Conservation (phyloP, 768 basidiomycete species). For the Trametes cinnabarina region DNA sequence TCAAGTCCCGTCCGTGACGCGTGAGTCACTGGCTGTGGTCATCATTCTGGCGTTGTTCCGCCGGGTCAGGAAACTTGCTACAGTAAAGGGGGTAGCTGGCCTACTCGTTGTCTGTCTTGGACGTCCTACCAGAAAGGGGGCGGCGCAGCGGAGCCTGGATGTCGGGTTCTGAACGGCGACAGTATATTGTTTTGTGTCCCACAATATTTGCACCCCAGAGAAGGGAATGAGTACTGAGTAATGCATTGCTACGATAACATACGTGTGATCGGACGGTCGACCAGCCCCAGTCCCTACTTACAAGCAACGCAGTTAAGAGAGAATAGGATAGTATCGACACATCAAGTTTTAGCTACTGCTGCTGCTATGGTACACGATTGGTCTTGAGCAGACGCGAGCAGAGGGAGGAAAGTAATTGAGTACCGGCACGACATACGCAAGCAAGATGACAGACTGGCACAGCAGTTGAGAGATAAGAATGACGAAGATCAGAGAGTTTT, state of each 20-base stretch:
- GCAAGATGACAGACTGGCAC: constrained; percentile 16
- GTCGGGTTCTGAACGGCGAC: too few relatives aligned
- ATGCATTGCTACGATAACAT: constrained; percentile 17
- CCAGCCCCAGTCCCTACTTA: constrained; percentile 19
- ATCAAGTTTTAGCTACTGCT: constrained; percentile 21
- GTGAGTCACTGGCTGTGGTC: too few relatives aligned
- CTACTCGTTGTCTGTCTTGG: too few relatives aligned
- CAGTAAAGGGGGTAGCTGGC: too few relatives aligned
- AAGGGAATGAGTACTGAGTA: too few relatives aligned
- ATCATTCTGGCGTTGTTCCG: too few relatives aligned
- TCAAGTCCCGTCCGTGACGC: too few relatives aligned
- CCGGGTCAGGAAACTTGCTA: too few relatives aligned
- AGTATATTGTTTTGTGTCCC: too few relatives aligned
- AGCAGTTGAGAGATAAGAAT: constrained; percentile 16
- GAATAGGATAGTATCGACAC: constrained; percentile 22
- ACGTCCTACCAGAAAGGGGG: too few relatives aligned
- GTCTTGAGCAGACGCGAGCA: constrained; percentile 13
- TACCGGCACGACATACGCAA: constrained; percentile 1
- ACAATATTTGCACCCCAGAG: too few relatives aligned
- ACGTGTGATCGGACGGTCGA: constrained; percentile 19
- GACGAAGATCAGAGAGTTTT: constrained; percentile 11
- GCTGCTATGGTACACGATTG: constrained; percentile 18
- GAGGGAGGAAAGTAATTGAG: constrained; percentile 9
- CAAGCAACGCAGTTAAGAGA: constrained; percentile 14
- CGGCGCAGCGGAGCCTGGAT: too few relatives aligned